Evolutionary conservation across 352 stramenopile species (phyloP), one percentile per base, ranked within the genome.

Genomic region (Globisporangium iwayamae): DNA sequence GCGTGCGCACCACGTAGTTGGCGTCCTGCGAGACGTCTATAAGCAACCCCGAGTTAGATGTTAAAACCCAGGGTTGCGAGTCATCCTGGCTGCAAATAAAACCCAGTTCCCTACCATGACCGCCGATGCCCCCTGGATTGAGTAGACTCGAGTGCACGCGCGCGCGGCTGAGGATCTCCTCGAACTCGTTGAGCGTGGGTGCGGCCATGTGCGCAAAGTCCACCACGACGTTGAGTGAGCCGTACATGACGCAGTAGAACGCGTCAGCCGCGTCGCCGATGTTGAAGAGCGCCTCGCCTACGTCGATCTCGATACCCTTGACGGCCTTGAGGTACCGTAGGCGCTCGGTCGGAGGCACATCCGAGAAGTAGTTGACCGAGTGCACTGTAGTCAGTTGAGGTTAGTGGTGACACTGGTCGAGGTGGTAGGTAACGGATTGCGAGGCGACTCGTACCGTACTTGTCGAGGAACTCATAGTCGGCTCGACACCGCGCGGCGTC

Each of bases 181-280:
- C 81, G 34, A 92, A 87, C 52, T 90, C 79, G 50, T 83, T 82
- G 20, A 89, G 56, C 2, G 83, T 89, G n/a, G 80, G 76, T 8
- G 76, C 73, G 34, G 80, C 62, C 64, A 89, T 84, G 43, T 78
- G 81, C n/a, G 79, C 71, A 58, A 92, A 83, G 67, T 92, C 81
- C 55, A 92, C 77, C 13, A 92, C 79, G 45, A 90, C 79, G 56
- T 83, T 89, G 60, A 90, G 71, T 2, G 83, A 78, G 36, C 83
- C 83, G 58, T 84, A 90, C 71, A 90, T 87, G 67, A 90, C 77
- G 57, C 81, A 90, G 55, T 89, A 92, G 57, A 92, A 89, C 28
- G 81, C 77, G 58, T 92, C 83, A 4, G 83, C 83, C 4, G 73
- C 65, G 57, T 92, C 83, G 2, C 83, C 83, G 30, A 90, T 83